Conservation (phyloP, 805 yeast genomes). For the Yamadazyma tumulicola region DNA sequence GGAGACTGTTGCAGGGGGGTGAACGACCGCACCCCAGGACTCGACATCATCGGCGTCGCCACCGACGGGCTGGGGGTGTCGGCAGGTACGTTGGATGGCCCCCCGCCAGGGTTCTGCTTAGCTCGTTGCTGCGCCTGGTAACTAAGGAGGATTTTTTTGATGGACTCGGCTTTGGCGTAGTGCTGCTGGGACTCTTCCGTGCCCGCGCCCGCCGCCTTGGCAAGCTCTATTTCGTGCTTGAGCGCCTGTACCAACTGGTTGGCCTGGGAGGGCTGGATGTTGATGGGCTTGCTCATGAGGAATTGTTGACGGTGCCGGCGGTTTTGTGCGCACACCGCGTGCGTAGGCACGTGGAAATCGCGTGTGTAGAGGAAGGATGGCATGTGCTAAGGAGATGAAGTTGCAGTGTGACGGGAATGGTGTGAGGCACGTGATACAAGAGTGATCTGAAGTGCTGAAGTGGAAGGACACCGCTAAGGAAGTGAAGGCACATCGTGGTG, state of each 20-base stretch:
- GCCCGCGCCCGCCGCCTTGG: conserved; percentile 57
- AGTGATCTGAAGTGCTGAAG: no score
- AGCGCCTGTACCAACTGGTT: conserved; percentile 59
- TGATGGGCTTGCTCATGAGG: conserved; percentile 14
- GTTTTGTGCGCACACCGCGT: no score
- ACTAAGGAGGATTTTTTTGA: conserved; percentile 56
- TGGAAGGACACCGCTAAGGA: no score
- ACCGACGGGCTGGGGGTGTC: background rate
- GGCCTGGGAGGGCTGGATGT: conserved; percentile 49
- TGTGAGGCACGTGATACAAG: no score
- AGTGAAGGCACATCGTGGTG: no score
- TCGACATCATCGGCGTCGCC: background rate
- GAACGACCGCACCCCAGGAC: background rate
- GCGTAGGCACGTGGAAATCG: no score
- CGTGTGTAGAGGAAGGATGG: no score
- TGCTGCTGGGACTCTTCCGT: conserved; percentile 63
- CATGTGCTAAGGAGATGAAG: no score
- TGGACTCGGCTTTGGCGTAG: conserved; percentile 57
- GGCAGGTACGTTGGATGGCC: background rate
- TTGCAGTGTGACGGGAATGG: no score
- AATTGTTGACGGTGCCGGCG: background rate
- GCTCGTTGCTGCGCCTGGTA: conserved; percentile 47
- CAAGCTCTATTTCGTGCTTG: conserved; percentile 56
- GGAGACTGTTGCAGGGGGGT: background rate
- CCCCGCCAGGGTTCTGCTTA: conserved; percentile 2